Percentiles rank a stretch among this genome's conserved stretches.
Conservation (phyloP, 2,329 filamentous ascomycete genomes). For the Sarocladiaceae sp. region DNA sequence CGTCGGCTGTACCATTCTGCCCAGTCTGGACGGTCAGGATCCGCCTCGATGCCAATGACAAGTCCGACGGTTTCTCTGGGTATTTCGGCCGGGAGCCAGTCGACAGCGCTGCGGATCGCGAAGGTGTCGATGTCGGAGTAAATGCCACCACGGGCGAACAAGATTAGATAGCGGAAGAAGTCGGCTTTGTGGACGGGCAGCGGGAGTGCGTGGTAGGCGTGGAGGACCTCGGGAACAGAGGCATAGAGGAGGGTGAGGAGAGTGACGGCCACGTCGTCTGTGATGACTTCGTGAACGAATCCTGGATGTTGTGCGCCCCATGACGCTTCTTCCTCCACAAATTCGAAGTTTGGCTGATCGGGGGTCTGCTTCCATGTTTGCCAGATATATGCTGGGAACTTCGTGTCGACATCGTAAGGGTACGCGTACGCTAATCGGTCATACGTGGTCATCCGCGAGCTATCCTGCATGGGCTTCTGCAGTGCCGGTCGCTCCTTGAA, state of each 20-base stretch:
- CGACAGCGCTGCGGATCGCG: conserved; percentile 74
- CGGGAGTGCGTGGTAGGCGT: conserved; percentile 71
- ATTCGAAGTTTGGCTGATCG: conserved; percentile 69
- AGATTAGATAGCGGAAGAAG: conserved; percentile 71
- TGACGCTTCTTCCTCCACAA: conserved; percentile 80
- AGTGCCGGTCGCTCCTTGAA: conserved; percentile 1
- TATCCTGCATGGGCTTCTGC: conserved; percentile 65
- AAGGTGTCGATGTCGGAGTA: conserved; percentile 93
- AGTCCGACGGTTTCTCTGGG: conserved; percentile 76
- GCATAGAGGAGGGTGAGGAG: conserved; percentile 84
- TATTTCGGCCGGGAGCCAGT: conserved; percentile 81
- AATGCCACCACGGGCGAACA: conserved; percentile 56
- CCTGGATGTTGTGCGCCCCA: conserved; percentile 85
- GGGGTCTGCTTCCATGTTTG: conserved; percentile 96
- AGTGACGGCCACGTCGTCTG: conserved; percentile 79
- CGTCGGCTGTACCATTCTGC: conserved; percentile 91
- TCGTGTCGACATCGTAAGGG: conserved; percentile 81
- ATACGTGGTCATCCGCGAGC: conserved; percentile 66
- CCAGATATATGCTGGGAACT: conserved; percentile 98
- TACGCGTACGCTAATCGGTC: conserved; percentile 90
- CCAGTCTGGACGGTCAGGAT: conserved; percentile 92
- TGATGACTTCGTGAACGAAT: conserved; percentile 95
- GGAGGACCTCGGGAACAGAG: conserved; percentile 71
- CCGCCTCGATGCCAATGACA: conserved; percentile 92
- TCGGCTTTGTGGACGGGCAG: conserved; percentile 74